phyloP scores from a whole-genome alignment of 1,139 yeast species.

The Saccharomycopsis hybrid region DNA sequence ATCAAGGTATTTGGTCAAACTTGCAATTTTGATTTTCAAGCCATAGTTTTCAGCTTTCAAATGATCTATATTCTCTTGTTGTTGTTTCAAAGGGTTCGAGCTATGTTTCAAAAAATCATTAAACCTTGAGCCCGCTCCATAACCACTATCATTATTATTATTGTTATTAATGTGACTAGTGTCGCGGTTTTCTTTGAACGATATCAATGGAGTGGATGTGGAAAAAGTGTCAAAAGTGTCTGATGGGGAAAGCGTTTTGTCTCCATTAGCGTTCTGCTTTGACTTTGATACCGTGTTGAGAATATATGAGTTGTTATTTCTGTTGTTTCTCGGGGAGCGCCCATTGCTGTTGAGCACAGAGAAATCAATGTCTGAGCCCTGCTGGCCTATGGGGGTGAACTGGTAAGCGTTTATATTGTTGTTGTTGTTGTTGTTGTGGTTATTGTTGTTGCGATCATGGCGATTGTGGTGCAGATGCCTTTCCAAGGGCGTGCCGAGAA shows the following conservation, averaged over 20 bases:
- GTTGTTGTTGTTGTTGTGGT: conserved; percentile 3
- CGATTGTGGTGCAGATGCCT: conserved; percentile 3
- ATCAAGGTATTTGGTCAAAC: conserved; percentile 41
- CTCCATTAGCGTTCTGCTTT: neutral
- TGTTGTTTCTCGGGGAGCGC: neutral
- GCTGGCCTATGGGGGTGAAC: conserved; percentile 40
- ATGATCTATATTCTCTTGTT: conserved; percentile 43
- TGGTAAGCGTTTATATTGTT: conserved; percentile 20
- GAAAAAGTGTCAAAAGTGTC: conserved; percentile 14
- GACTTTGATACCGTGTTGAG: conserved; percentile 3
- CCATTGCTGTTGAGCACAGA: conserved; percentile 7
- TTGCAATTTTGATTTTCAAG: conserved; percentile 51
- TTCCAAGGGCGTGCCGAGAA: conserved; percentile 24
- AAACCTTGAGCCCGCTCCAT: conserved; percentile 9
- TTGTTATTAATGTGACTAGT: neutral
- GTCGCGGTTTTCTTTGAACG: neutral
- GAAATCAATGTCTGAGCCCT: conserved; percentile 18
- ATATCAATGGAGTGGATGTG: conserved; percentile 18
- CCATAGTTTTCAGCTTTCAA: conserved; percentile 58
- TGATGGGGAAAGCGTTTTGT: neutral
- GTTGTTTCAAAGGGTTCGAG: conserved; percentile 46
- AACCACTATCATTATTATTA: conserved; percentile 20
- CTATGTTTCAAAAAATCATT: conserved; percentile 29
- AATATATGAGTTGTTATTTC: neutral
- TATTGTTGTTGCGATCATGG: conserved; percentile 5